Conservation (phyloP, 1,284 basidiomycete genomes). For the Leucoagaricus sp. region DNA sequence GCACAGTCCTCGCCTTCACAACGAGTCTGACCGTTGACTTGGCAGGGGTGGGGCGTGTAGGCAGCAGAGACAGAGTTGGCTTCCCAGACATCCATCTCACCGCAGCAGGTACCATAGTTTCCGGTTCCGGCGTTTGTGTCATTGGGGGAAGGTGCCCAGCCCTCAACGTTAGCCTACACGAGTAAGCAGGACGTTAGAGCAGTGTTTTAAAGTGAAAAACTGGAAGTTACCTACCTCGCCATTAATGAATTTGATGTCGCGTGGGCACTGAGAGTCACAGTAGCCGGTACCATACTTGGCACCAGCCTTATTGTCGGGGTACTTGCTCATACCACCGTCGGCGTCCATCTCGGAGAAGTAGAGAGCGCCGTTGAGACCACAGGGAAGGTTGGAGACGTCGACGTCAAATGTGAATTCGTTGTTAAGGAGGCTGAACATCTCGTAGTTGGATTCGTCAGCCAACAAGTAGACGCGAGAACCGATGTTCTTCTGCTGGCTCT, state of each 20-base stretch:
- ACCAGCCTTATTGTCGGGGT: constrained; percentile 17
- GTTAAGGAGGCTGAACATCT: constrained; percentile 16
- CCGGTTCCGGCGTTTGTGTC: constrained; percentile 19
- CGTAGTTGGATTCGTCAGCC: constrained; percentile 11
- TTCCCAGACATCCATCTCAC: constrained; percentile 21
- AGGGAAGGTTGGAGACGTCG: constrained; percentile 17
- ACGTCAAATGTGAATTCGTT: constrained; percentile 18
- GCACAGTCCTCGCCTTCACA: constrained; percentile 13
- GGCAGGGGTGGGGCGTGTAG: constrained; percentile 19
- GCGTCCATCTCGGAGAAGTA: constrained; percentile 20
- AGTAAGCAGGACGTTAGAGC: not conserved
- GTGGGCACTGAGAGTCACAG: constrained; percentile 19
- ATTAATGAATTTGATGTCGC: constrained; percentile 19
- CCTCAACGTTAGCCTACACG: constrained; percentile 17
- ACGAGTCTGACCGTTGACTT: constrained; percentile 6
- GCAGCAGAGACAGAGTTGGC: constrained; percentile 17
- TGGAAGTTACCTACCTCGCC: constrained; percentile 13
- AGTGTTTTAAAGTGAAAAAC: not conserved
- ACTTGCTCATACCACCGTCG: constrained; percentile 15
- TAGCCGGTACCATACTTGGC: constrained; percentile 21
- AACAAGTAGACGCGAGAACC: constrained; percentile 17
- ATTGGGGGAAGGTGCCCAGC: constrained; percentile 12
- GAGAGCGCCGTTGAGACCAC: constrained; percentile 18
- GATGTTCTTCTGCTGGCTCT: constrained; percentile 14
- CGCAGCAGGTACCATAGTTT: constrained; percentile 16